phyloP scores from a whole-genome alignment of 2,329 filamentous ascomycete species.

The Aspergillus pseudotamarii region DNA sequence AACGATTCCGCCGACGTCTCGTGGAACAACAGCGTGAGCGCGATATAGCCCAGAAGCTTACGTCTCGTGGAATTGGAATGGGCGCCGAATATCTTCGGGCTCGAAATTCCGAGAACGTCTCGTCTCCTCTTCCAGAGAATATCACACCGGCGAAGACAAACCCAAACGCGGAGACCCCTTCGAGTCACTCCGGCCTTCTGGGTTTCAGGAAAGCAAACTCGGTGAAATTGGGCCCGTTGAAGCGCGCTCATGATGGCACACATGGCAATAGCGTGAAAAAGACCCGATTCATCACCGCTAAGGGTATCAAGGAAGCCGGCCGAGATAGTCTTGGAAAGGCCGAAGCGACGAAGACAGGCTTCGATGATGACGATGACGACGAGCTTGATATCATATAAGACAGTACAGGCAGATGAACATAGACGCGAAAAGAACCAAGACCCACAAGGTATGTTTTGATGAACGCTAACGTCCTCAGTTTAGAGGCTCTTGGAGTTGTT shows the following conservation, averaged over 20 bases:
- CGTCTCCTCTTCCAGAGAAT: conserved; percentile 14
- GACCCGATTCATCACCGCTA: conserved; percentile 77
- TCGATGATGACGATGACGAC: conserved; percentile 57
- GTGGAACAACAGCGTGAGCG: conserved; percentile 48
- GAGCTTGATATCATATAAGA: conserved; percentile 51
- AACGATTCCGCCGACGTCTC: conserved; percentile 46
- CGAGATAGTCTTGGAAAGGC: conserved; percentile 66
- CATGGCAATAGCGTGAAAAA: conserved; percentile 57
- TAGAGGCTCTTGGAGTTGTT: neutral
- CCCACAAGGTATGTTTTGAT: neutral
- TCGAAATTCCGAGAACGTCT: conserved; percentile 29
- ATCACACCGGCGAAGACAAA: neutral
- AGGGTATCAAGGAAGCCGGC: conserved; percentile 76
- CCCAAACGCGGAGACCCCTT: conserved; percentile 14
- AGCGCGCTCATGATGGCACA: conserved; percentile 39
- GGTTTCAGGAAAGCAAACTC: conserved; percentile 39
- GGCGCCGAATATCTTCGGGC: conserved; percentile 50
- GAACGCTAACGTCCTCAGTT: conserved; percentile 5
- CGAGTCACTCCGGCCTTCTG: conserved; percentile 26
- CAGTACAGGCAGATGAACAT: neutral
- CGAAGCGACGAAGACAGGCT: conserved; percentile 46
- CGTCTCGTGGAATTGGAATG: conserved; percentile 36
- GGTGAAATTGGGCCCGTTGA: conserved; percentile 45
- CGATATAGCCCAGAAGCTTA: conserved; percentile 48
- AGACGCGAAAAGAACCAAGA: neutral